Evolutionary conservation across 768 basidiomycete species (phyloP).

Genomic region (Daedaleopsis sinensis): DNA sequence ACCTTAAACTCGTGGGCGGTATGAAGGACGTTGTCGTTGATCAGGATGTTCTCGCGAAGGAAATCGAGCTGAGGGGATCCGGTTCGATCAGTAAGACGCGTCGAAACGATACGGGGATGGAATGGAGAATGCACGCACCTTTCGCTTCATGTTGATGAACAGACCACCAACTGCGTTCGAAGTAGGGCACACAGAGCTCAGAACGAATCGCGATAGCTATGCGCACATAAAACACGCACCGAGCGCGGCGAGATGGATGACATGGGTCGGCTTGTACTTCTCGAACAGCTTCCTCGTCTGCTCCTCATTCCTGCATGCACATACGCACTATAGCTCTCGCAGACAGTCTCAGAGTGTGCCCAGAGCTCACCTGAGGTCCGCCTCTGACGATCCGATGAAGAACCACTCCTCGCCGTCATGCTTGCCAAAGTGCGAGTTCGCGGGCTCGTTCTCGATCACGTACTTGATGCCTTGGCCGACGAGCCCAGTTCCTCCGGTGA

Average conservation of each 20-base stretch:
- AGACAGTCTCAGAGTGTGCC: background rate
- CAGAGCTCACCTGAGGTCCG: constrained; percentile 73
- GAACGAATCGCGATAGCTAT: background rate
- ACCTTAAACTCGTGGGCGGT: constrained; percentile 64
- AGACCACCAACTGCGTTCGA: constrained; percentile 87
- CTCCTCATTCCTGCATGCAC: constrained; percentile 57
- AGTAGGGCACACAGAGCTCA: no score
- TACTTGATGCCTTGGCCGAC: constrained; percentile 85
- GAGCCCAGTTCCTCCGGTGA: constrained; percentile 85
- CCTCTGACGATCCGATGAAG: constrained; percentile 78
- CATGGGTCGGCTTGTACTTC: constrained; percentile 93
- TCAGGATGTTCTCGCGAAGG: constrained; percentile 91
- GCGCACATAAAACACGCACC: constrained; percentile 50
- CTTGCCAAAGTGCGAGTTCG: constrained; percentile 80
- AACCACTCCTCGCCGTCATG: constrained; percentile 81
- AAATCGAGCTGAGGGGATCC: constrained; percentile 67
- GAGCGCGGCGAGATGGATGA: constrained; percentile 94
- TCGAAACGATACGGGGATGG: background rate
- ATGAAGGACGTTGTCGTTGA: constrained; percentile 94
- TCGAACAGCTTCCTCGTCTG: constrained; percentile 78
- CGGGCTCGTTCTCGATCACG: constrained; percentile 76
- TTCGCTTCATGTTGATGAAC: constrained; percentile 95
- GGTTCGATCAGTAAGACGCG: background rate
- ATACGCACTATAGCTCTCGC: background rate
- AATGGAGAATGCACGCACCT: constrained; percentile 46